A percentile compares a stretch with the other conserved stretches of the same genome.
These are phyloP conservation scores for Fusarium tjaetaba DNA, from an alignment of 2,329 filamentous ascomycete species.

Conservation along the genomic window DNA sequence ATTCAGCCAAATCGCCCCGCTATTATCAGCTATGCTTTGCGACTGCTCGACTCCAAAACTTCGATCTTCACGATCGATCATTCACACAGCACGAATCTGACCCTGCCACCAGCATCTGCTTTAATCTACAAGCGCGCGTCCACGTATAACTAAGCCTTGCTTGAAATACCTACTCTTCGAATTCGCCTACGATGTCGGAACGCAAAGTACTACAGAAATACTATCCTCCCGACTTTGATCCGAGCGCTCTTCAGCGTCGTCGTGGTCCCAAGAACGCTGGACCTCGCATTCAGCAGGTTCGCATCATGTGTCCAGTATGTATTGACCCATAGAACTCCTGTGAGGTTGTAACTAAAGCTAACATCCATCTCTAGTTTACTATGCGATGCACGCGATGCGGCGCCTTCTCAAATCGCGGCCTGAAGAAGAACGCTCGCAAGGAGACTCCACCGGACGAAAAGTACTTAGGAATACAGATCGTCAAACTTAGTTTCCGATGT, in stretches of 20 bases:
- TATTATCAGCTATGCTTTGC: not conserved
- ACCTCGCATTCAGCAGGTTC: constrained; percentile 87
- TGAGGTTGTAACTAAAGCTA: too few relatives aligned
- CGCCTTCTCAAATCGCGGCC: constrained; percentile 60
- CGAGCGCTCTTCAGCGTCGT: constrained; percentile 77
- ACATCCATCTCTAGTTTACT: constrained; percentile 42
- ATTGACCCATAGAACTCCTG: not conserved
- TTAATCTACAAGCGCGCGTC: not conserved
- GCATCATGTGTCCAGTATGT: constrained; percentile 35
- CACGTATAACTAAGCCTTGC: not conserved
- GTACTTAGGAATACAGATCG: constrained; percentile 75
- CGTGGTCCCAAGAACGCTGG: constrained; percentile 76
- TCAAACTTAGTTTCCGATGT: constrained; percentile 62
- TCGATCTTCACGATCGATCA: not conserved
- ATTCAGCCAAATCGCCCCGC: not conserved
- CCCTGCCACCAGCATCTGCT: not conserved
- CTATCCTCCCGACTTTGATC: constrained; percentile 87
- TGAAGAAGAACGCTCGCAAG: constrained; percentile 51
- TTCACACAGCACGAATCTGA: not conserved
- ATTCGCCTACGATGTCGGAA: constrained; percentile 75
- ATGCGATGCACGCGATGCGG: constrained; percentile 60
- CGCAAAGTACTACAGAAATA: constrained; percentile 79
- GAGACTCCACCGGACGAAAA: constrained; percentile 88
- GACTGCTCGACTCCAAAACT: not conserved
- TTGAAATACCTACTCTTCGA: not conserved